phyloP scores from a whole-genome alignment of 2,329 filamentous ascomycete species.

The Fusarium brachygibbosum region DNA sequence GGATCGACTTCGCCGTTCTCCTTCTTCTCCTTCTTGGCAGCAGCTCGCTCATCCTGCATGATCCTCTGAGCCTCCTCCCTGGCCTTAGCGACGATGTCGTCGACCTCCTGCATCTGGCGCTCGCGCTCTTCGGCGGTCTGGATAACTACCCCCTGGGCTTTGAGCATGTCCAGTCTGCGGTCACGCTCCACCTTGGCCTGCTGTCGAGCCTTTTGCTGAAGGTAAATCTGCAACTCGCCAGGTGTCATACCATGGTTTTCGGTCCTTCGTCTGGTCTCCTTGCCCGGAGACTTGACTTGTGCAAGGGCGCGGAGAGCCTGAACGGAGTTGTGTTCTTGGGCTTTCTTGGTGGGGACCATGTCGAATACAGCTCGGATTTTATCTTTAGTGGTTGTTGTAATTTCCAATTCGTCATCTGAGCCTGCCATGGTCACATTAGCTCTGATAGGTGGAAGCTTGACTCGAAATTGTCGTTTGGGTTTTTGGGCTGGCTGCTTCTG shows the following conservation, averaged over 20 bases:
- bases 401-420: conserved; percentile 74
- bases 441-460: conserved; percentile 61
- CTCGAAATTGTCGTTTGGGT: conserved; percentile 63
- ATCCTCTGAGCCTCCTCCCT: conserved; percentile 81
- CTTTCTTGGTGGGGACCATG: conserved; percentile 72
- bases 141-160: conserved; percentile 82
- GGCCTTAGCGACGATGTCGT: conserved; percentile 89
- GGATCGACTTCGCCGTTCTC: conserved; percentile 63
- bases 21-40: conserved; percentile 74
- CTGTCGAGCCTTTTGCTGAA: conserved; percentile 79
- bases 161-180: conserved; percentile 80
- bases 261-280: conserved; percentile 60
- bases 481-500: conserved; percentile 48
- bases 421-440: conserved; percentile 58
- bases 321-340: conserved; percentile 74
- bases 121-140: conserved; percentile 90
- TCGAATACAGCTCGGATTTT: conserved; percentile 77
- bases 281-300: conserved; percentile 75
- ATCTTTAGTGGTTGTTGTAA: conserved; percentile 64
- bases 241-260: conserved; percentile 72
- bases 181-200: conserved; percentile 85
- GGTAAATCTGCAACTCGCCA: conserved; percentile 74
- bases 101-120: conserved; percentile 83
- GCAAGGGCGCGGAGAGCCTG: conserved; percentile 80
- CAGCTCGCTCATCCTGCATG: conserved; percentile 80